Evolutionary conservation across 352 stramenopile genomes (phyloP).

Genomic region (Aphanomyces cochlioides): DNA sequence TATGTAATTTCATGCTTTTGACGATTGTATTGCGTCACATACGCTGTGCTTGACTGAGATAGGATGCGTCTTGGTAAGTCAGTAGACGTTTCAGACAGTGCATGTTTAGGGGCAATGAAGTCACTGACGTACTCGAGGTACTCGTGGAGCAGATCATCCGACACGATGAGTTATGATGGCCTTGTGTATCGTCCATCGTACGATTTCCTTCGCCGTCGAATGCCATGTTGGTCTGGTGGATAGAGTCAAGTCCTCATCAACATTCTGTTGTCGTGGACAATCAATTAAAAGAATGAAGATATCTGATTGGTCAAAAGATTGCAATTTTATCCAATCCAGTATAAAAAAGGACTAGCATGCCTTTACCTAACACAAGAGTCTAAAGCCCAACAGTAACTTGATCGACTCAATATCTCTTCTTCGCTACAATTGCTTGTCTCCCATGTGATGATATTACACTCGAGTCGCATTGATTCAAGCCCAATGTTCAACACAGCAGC

Average conservation of each 20-base stretch:
- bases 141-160: slow-evolving; percentile 1
- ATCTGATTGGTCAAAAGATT: slow-evolving; percentile 1
- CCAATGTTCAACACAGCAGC: too few relatives aligned
- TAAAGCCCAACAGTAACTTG: too few relatives aligned
- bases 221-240: too few relatives aligned
- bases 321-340: not conserved
- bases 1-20: not conserved
- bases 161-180: slow-evolving; percentile 7
- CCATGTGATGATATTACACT: too few relatives aligned
- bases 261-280: not conserved
- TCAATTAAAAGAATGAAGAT: not conserved
- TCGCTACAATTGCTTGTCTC: too few relatives aligned
- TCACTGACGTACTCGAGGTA: slow-evolving; percentile 3
- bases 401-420: too few relatives aligned
- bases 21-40: not conserved
- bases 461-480: too few relatives aligned
- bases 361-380: too few relatives aligned
- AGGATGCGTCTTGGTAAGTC: not conserved
- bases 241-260: not conserved
- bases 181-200: not conserved
- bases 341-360: not conserved
- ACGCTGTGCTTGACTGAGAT: not conserved
- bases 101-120: not conserved
- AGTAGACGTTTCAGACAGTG: not conserved
- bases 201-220: too few relatives aligned